phyloP scores from a whole-genome alignment of 108 stramenopile species.

The Nitzschia putrida region DNA sequence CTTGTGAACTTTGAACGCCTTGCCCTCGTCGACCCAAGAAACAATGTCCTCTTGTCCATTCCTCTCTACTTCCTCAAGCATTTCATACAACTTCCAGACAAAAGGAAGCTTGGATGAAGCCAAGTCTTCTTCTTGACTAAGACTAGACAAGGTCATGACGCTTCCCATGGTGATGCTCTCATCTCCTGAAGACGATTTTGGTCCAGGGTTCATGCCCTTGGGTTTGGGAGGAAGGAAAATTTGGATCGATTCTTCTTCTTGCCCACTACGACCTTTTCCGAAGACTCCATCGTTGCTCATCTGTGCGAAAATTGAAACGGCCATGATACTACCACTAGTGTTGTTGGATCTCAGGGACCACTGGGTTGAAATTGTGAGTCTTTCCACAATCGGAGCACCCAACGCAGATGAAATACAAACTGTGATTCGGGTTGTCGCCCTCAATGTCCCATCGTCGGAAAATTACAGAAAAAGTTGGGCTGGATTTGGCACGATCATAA shows the following conservation, averaged over 20 bases:
- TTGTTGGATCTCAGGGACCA: neutral
- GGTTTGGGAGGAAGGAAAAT: slow-evolving; percentile 16
- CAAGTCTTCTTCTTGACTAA: slow-evolving; percentile 24
- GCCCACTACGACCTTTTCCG: too few species aligned
- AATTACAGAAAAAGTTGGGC: too few species aligned
- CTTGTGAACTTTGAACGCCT: slow-evolving; percentile 61
- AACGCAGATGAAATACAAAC: too few species aligned
- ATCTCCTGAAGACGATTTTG: neutral
- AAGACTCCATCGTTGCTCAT: neutral
- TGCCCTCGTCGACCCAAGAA: slow-evolving; percentile 69
- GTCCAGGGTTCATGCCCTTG: slow-evolving; percentile 15
- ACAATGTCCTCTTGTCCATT: slow-evolving; percentile 50
- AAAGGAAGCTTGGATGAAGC: slow-evolving; percentile 33
- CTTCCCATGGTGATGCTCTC: neutral
- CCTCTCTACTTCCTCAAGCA: slow-evolving; percentile 32
- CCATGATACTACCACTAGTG: neutral
- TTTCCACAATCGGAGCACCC: too few species aligned
- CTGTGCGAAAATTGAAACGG: neutral
- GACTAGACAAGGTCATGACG: neutral
- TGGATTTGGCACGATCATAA: too few species aligned
- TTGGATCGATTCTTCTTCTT: slow-evolving; percentile 4
- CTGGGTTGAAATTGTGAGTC: too few species aligned
- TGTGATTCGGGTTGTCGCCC: too few species aligned
- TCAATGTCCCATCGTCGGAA: too few species aligned
- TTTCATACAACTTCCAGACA: slow-evolving; percentile 43